Percentiles rank a stretch among this genome's conserved stretches.
phyloP scores from a whole-genome alignment of 345 rosid genomes.

The Arabidopsis suecica region DNA sequence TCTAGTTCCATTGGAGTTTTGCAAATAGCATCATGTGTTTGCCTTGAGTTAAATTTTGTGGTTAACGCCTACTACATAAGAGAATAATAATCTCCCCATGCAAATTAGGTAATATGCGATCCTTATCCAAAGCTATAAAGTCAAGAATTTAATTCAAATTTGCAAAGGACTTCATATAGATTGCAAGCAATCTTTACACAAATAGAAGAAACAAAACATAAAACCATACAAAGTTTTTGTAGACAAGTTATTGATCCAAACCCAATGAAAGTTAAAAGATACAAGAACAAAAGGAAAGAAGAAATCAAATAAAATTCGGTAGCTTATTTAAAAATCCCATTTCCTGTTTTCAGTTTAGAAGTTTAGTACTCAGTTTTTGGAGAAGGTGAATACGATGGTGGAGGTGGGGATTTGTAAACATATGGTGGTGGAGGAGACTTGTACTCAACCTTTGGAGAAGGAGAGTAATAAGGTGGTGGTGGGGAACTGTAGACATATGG shows the following conservation, averaged over 20 bases:
- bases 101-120: neutral
- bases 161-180: conserved; percentile 1
- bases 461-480: conserved; percentile 7
- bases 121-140: neutral
- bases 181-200: neutral
- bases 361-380: conserved; percentile 9
- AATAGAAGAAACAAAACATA: neutral
- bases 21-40: neutral
- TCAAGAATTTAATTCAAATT: neutral
- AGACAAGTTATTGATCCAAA: conserved; percentile 1
- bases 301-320: neutral
- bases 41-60: neutral
- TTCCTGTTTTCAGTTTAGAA: neutral
- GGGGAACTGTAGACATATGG: conserved; percentile 15
- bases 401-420: conserved; percentile 8
- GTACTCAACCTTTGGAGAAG: neutral
- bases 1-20: neutral
- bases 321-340: neutral
- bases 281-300: neutral
- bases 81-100: neutral
- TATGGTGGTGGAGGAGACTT: conserved; percentile 17
- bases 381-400: conserved; percentile 5
- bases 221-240: neutral
- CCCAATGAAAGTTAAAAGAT: conserved; percentile 4
- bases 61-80: neutral